phyloP scores from a whole-genome alignment of 139 green algal species.

The Micractinium sp. region DNA sequence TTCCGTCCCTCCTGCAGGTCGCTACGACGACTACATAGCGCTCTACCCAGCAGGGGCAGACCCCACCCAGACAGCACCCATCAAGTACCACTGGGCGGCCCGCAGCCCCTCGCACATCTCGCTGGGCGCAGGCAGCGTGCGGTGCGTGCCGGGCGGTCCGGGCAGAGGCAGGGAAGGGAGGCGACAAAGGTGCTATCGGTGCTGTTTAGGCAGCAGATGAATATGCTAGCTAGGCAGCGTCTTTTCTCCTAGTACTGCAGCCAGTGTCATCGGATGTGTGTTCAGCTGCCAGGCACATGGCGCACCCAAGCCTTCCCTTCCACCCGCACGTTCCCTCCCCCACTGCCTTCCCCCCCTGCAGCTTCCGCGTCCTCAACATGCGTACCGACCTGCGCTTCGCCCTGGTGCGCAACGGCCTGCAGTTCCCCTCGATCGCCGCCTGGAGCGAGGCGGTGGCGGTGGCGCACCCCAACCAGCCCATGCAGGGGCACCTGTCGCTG shows the following conservation, averaged over 20 bases:
- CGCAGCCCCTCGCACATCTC: constrained; percentile 3
- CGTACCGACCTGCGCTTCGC: constrained; percentile 36
- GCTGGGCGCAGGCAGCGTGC: constrained; percentile 4
- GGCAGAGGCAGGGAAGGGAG: too few relatives aligned
- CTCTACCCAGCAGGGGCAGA: constrained; percentile 42
- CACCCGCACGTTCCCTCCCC: not conserved
- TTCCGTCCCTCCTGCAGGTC: not conserved
- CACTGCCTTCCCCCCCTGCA: constrained; percentile 12
- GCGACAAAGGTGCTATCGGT: not conserved
- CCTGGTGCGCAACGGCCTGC: constrained; percentile 42
- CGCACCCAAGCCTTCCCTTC: not conserved
- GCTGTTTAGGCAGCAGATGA: too few relatives aligned
- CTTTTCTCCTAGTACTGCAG: not conserved
- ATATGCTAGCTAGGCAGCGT: too few relatives aligned
- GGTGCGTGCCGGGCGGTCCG: not conserved
- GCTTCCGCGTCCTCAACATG: constrained; percentile 54
- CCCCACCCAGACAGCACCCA: not conserved
- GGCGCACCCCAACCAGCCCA: constrained; percentile 23
- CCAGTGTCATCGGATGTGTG: not conserved
- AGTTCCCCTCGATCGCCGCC: constrained; percentile 36
- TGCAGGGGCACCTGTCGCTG: constrained; percentile 40
- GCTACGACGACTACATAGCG: constrained; percentile 45
- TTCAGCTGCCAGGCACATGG: not conserved
- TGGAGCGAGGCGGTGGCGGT: constrained; percentile 14
- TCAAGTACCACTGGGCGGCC: constrained; percentile 49